Evolutionary conservation across 2,329 filamentous ascomycete genomes (phyloP), one percentile per base, ranked within the genome.

Genomic region (Pestalotiopsis sp.): DNA sequence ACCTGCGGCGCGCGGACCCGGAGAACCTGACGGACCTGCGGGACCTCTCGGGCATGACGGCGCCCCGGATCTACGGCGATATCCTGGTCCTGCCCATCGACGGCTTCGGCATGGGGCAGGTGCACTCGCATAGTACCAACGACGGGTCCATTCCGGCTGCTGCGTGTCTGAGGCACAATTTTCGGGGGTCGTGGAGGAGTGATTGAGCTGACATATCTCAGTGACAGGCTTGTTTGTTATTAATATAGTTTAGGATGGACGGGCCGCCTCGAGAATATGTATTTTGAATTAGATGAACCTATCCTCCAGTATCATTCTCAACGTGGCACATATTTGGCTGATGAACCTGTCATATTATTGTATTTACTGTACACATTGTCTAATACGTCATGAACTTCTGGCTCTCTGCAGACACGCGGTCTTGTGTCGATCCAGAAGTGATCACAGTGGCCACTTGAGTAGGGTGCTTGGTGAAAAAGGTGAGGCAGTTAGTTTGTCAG

Each of bases 61-160:
- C 64, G 31, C 71, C 72, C 2, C 65, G 67, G 38, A 9, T 73
- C 12, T 41, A 23, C 23, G 72, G 71, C 27, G 72, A 72, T 41
- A 70, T 77, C 2, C 60, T 77, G 56, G 68, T 77, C 36, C 59
- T 77, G 25, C 69, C 75, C 3, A 77, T 77, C 45, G 73, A 52
- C 2, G 45, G 72, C 1, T 77, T 77, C 36, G 76, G 76, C 17
- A 73, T 77, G 71, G 75, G 75, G 3, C 75, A 77, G 60, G 14
- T 41, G 7, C 76, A 77, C 52, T 77, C 76, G 45, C 63, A 68
- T 38, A 75, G 74, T 45, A 76, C 75, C 1, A 70, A 77, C 31
- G 75, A 78, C 14, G 75, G 75, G 9, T 68, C 65, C 3, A 71
- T 75, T 13, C 76, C 76, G 1, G 67, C 74, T 3, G 68, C 70